Evolutionary conservation across 495 filamentous ascomycete genomes (phyloP), one percentile per base, ranked within the genome.

Genomic region (Evernia prunastri): DNA sequence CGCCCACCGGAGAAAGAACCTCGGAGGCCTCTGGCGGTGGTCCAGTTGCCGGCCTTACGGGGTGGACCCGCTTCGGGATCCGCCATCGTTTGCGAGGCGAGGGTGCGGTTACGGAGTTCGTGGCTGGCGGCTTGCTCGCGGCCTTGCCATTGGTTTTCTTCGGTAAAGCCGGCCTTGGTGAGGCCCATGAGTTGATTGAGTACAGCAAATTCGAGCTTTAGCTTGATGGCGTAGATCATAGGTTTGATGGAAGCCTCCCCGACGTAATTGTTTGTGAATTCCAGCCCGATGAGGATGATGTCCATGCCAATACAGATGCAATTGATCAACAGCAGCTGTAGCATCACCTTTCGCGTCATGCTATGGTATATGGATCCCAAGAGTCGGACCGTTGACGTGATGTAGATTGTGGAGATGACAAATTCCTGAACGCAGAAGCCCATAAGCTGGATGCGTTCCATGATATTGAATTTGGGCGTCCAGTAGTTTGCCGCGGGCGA

Each of bases 371-470:
- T 77, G 13, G 77, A 69, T 57, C 74, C 75, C 54, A 84, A 70
- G 65, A 83, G 75, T 63, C 76, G 75, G 58, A 79, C 68, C 3
- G 80, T 85, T 43, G 84, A 81, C 70, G 74, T 77, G 71, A 87
- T 81, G 71, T 87, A 88, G 27, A 88, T 69, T 2, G 72, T 77
- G 0, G 84, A 87, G 64, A 88, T 78, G 67, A 85, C 71, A 54
- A 81, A 76, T 66, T 88, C 86, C 68, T 88, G 85, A 20, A 86
- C 56, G 69, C 77, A 83, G 71, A 88, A 87, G 33, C 78, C 75
- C 37, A 82, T 83, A 75, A 87, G 82, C 68, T 87, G 85, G 59
- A 87, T 79, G 69, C 84, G 84, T 69, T 87, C 85, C 77, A 83
- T 83, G 69, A 84, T 66, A 53, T 77, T 78, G 71, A 71, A 69